Evolutionary conservation across 2,329 filamentous ascomycete genomes (phyloP), one percentile per base, ranked within the genome.

Genomic region (Xylariaceae sp.): DNA sequence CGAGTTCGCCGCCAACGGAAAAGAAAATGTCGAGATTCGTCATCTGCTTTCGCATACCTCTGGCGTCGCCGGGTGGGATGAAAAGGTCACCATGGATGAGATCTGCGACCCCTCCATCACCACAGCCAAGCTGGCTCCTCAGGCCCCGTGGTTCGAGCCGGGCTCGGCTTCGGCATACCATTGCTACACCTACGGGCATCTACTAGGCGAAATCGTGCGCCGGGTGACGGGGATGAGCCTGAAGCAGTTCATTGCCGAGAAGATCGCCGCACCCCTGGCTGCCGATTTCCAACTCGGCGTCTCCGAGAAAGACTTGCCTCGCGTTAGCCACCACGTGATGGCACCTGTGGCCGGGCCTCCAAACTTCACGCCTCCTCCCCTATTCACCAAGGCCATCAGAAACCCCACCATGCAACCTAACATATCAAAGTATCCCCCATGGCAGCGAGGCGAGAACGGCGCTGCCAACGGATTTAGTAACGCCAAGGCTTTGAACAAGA

Each of bases 251-350:
- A 67, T 64, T 29, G 51, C 59, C 2, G 44, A 52, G 39, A 57
- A 53, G 48, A 72, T 80, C 27, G 67, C 73, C 0, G 62, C 48
- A 0, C 76, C 77, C 0, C 58, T 76, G 3, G 60, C 60, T 0
- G 76, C 76, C 1, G 78, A 80, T 60, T 78, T 78, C 51, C 70
- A 73, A 42, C 66, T 80, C 12, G 76, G 76, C 1, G 65, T 72
- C 2, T 47, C 58, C 1, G 73, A 79, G 47, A 61, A 69, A 5
- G 72, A 78, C 55, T 73, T 68, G 68, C 40, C 56, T 2, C 75
- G 76, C 6, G 62, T 75, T 2, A 68, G 73, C 0, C 64, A 55
- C 31, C 54, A 71, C 5, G 55, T 74, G 3, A 54, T 72, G 0
- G 59, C 70, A 3, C 58, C 65, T 0, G 19, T 50, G 62, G 3